Evolutionary conservation across 2,329 filamentous ascomycete species (phyloP).

Genomic region (Epichloe bromicola): DNA sequence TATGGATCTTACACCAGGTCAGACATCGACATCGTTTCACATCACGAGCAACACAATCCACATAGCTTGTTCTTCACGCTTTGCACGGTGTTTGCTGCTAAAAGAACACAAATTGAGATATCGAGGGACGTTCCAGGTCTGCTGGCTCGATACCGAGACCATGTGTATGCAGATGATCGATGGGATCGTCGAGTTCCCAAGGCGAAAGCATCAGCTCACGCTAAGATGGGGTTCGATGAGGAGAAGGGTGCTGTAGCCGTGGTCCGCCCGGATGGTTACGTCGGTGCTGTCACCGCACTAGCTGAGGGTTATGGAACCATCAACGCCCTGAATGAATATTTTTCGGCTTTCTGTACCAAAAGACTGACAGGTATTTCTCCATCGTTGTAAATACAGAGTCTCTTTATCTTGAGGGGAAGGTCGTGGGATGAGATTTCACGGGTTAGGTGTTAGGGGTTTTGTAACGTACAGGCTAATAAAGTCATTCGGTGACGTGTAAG

Average conservation of each 20-base stretch:
- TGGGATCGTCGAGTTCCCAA: slow-evolving; percentile 58
- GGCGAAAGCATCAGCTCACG: slow-evolving; percentile 63
- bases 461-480: not conserved
- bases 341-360: slow-evolving; percentile 59
- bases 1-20: slow-evolving; percentile 50
- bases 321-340: slow-evolving; percentile 74
- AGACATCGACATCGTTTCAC: slow-evolving; percentile 49
- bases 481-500: not conserved
- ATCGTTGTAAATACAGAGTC: not conserved
- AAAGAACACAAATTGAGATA: slow-evolving; percentile 60
- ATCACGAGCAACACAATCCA: slow-evolving; percentile 75
- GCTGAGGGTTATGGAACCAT: slow-evolving; percentile 67
- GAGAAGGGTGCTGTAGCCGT: slow-evolving; percentile 68
- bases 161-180: slow-evolving; percentile 77
- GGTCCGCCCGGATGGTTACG: slow-evolving; percentile 77
- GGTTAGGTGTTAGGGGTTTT: not conserved
- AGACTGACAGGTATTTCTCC: slow-evolving; percentile 11
- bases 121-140: slow-evolving; percentile 53
- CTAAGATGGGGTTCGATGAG: slow-evolving; percentile 70
- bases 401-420: not conserved
- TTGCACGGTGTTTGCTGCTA: slow-evolving; percentile 59
- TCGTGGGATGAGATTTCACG: not conserved
- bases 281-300: slow-evolving; percentile 61
- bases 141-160: slow-evolving; percentile 63
- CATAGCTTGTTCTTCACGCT: slow-evolving; percentile 74